These are phyloP conservation scores for Linderniella brevidens DNA, from an alignment of 257 asterid genomes.

Conservation along the genomic window DNA sequence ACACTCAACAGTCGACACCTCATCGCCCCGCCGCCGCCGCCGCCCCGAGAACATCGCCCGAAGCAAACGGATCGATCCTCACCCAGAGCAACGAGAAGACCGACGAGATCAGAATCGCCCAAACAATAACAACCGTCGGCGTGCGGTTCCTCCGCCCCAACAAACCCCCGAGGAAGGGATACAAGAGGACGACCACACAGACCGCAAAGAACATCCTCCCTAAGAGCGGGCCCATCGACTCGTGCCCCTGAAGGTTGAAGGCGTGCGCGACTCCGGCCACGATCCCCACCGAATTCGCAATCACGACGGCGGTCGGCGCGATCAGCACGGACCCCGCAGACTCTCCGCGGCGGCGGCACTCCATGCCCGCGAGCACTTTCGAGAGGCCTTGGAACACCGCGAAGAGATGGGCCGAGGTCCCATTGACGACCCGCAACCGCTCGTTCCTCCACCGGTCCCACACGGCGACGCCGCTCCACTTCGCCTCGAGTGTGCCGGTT, in stretches of 20 bases:
- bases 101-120: slow-evolving; percentile 28
- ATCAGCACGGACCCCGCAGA: slow-evolving; percentile 25
- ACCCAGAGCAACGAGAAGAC: slow-evolving; percentile 37
- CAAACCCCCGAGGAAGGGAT: slow-evolving; percentile 29
- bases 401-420: slow-evolving; percentile 34
- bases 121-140: slow-evolving; percentile 27
- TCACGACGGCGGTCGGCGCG: slow-evolving; percentile 29
- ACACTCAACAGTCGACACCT: slow-evolving; percentile 24
- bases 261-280: slow-evolving; percentile 30
- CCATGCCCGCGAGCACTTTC: slow-evolving; percentile 33
- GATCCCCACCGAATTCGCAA: slow-evolving; percentile 25
- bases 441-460: slow-evolving; percentile 40
- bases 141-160: slow-evolving; percentile 28
- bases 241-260: slow-evolving; percentile 26
- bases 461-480: slow-evolving; percentile 30
- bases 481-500: slow-evolving; percentile 28
- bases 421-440: slow-evolving; percentile 35
- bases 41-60: slow-evolving; percentile 11
- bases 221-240: slow-evolving; percentile 32
- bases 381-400: slow-evolving; percentile 34
- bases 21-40: slow-evolving; percentile 22
- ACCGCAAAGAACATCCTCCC: slow-evolving; percentile 25
- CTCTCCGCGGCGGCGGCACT: slow-evolving; percentile 32
- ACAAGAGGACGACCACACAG: slow-evolving; percentile 27
- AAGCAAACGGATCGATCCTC: slow-evolving; percentile 26